These are phyloP conservation scores for Monilinia polystroma DNA, from an alignment of 2,329 filamentous ascomycete genomes.

Conservation along the genomic window DNA sequence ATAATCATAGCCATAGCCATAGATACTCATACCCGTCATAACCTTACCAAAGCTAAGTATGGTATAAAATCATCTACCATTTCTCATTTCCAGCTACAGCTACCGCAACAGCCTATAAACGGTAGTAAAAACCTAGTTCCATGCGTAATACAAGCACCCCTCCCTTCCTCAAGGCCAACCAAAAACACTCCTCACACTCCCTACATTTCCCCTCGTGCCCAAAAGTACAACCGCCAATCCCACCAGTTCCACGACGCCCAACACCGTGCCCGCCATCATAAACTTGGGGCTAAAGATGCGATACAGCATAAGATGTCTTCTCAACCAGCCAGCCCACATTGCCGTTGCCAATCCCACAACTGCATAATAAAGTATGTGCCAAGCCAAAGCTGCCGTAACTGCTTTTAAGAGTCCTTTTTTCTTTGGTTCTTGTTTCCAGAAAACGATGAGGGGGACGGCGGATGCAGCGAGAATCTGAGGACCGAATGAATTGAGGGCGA, in stretches of 20 bases:
- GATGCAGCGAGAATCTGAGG: slow-evolving; percentile 81
- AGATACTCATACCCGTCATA: background rate
- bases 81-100: background rate
- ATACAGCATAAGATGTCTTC: slow-evolving; percentile 94
- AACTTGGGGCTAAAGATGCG: slow-evolving; percentile 89
- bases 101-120: background rate
- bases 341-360: slow-evolving; percentile 83
- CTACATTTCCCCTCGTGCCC: slow-evolving; percentile 72
- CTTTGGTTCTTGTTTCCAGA: slow-evolving; percentile 88
- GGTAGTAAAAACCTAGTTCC: background rate
- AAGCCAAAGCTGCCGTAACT: slow-evolving; percentile 67
- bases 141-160: no score
- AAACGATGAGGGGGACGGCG: slow-evolving; percentile 73
- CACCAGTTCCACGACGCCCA: slow-evolving; percentile 77
- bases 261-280: slow-evolving; percentile 71
- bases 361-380: slow-evolving; percentile 79
- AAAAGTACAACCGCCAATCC: slow-evolving; percentile 68
- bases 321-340: slow-evolving; percentile 82
- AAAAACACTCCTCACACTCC: slow-evolving; percentile 84
- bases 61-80: background rate
- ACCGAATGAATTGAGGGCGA: slow-evolving; percentile 84
- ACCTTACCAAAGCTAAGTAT: background rate
- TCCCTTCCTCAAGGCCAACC: slow-evolving; percentile 51
- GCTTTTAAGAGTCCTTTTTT: slow-evolving; percentile 51
- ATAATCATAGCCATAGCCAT: no score